Evolutionary conservation across 2,329 filamentous ascomycete genomes (phyloP), one percentile per base, ranked within the genome.

Genomic region (Chrysosporium queenslandicum): DNA sequence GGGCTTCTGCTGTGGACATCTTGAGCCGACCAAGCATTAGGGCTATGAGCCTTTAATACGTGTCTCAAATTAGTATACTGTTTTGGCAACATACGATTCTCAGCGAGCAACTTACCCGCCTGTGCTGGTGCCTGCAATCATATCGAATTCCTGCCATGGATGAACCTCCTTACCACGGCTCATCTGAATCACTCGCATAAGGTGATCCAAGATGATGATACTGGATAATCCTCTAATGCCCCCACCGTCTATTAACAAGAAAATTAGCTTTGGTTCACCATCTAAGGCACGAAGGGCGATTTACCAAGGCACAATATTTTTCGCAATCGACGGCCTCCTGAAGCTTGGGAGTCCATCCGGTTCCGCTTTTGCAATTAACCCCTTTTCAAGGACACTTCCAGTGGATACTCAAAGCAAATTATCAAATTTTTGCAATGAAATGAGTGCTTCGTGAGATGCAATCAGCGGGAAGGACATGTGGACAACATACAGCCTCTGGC

Each of bases 21-120:
- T 68, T 59, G 0, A 77, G 61, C 2, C 71, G 67, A 1, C 73
- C 72, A 4, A 76, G 65, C 66, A 77, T 71, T 30, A 77, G 68
- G 2, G 74, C 72, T 8, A 76, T 71, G 7, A 76, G 60, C 0
- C 73, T 74, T 27, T 12, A 34, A 23, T 9, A 40, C 16, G 9
- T n/a, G 27, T 39, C 23, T 39, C 4, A 9, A 3, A 16, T 29
- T 36, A 36, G 32, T n/a, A n/a, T 9, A 36, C 14, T 14, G n/a
- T 18, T 45, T 16, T 45, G 20, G 11, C 20, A 29, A 45, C 7
- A 45, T 9, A 18, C 3, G n/a, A 6, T 46, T 25, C 21, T 6
- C 18, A 16, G 5, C 58, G n/a, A n/a, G n/a, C n/a, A 55, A 56
- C 62, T 39, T 49, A 70, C 68, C 67, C 66, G 48, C 67, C 67